Conservation (phyloP, 2,329 filamentous ascomycete species). For the Pseudopithomyces chartarum region DNA sequence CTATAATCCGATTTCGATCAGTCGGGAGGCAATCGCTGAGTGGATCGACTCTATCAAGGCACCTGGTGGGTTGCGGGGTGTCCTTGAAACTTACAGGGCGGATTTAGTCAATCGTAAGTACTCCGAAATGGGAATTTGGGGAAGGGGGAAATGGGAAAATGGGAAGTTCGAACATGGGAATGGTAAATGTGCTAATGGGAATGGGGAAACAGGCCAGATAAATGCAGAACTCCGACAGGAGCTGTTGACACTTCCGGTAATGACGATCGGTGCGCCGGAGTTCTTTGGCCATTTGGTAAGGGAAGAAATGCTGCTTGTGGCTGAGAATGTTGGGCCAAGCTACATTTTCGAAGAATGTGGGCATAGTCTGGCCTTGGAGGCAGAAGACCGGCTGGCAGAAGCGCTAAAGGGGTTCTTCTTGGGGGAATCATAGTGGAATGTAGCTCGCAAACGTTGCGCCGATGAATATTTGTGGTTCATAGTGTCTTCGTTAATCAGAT, state of each 20-base stretch:
- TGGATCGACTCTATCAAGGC: slow-evolving; percentile 25
- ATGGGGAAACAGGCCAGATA: not conserved
- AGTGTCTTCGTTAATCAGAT: no score
- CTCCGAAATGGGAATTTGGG: no score
- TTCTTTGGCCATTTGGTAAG: not conserved
- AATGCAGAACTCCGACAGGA: not conserved
- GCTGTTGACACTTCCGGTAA: not conserved
- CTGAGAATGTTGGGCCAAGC: not conserved
- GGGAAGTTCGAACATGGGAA: no score
- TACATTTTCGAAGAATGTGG: not conserved
- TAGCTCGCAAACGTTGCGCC: not conserved
- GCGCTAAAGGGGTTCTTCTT: not conserved
- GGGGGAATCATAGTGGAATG: not conserved
- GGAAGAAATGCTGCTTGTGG: not conserved
- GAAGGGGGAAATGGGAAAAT: no score
- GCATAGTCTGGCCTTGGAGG: not conserved
- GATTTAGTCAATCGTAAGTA: not conserved
- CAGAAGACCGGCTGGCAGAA: not conserved
- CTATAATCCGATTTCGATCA: slow-evolving; percentile 45
- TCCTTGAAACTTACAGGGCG: not conserved
- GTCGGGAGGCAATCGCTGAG: slow-evolving; percentile 27
- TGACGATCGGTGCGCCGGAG: not conserved
- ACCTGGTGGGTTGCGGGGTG: slow-evolving; percentile 11
- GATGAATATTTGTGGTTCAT: no score
- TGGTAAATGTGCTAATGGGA: not conserved